phyloP scores from a whole-genome alignment of 1,139 yeast genomes.

The Pichia sp. region DNA sequence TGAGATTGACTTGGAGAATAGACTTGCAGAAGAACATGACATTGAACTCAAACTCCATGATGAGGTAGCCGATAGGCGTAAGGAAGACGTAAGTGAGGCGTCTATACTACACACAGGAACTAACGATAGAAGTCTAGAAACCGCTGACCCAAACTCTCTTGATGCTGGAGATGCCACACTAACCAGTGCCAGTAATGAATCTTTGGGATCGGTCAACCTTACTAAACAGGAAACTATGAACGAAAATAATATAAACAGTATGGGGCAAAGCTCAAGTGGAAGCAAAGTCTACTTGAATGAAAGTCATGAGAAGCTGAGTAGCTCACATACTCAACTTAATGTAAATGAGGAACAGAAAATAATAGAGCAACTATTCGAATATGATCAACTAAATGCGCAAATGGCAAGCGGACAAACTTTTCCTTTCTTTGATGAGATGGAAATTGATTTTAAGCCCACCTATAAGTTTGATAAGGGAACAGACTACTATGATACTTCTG shows the following conservation, averaged over 20 bases:
- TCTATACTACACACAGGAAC: neutral
- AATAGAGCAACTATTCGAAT: constrained; percentile 51
- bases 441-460: constrained; percentile 78
- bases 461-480: constrained; percentile 93
- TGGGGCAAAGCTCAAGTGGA: neutral
- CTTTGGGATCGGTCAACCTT: neutral
- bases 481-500: constrained; percentile 75
- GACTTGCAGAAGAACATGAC: neutral
- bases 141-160: neutral
- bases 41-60: constrained; percentile 1
- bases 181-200: neutral
- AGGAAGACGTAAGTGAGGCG: neutral
- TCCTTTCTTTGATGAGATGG: constrained; percentile 78
- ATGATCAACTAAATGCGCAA: constrained; percentile 80
- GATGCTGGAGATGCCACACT: constrained; percentile 6
- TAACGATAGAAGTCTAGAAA: neutral
- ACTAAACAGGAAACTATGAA: neutral
- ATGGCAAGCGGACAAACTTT: constrained; percentile 80
- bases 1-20: constrained; percentile 7
- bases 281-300: neutral
- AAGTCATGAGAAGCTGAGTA: constrained; percentile 10
- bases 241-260: neutral
- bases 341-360: constrained; percentile 21
- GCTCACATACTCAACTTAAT: constrained; percentile 5
- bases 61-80: neutral